Percentiles rank a stretch among this genome's conserved stretches.
phyloP scores from a whole-genome alignment of 2,329 filamentous ascomycete species.

The Mycosphaerella sp. region DNA sequence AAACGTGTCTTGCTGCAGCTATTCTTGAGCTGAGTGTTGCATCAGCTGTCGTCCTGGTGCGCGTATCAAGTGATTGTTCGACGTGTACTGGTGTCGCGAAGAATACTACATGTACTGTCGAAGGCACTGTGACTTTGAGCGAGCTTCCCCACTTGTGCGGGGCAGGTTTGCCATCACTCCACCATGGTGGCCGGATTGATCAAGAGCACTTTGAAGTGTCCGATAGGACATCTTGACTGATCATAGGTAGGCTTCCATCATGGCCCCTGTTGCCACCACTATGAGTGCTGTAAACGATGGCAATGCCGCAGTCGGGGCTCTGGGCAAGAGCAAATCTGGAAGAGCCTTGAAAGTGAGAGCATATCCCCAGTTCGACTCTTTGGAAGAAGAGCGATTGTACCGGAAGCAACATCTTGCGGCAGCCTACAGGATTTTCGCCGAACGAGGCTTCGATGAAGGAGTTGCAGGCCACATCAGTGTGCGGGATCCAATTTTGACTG shows the following conservation, averaged over 20 bases:
- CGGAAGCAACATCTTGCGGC: constrained; percentile 41
- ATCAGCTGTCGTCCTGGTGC: too few relatives aligned
- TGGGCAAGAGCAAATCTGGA: constrained; percentile 44
- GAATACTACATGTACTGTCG: too few relatives aligned
- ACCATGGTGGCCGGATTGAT: not conserved
- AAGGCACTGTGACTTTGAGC: too few relatives aligned
- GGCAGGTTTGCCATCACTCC: too few relatives aligned
- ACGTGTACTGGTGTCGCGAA: too few relatives aligned
- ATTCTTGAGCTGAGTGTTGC: too few relatives aligned
- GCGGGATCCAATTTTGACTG: constrained; percentile 36
- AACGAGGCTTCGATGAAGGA: constrained; percentile 38
- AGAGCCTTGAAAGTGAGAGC: constrained; percentile 43
- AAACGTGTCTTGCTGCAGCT: too few relatives aligned
- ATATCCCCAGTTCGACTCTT: constrained; percentile 39
- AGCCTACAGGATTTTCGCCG: constrained; percentile 41
- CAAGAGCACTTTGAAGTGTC: not conserved
- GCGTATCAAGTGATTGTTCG: too few relatives aligned
- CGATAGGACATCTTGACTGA: not conserved
- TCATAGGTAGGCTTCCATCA: constrained; percentile 13
- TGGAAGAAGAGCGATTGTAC: constrained; percentile 38
- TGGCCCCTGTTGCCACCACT: constrained; percentile 37
- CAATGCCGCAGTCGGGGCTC: constrained; percentile 42
- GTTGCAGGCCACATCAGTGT: constrained; percentile 37
- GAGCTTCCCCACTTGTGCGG: too few relatives aligned
- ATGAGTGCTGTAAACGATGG: constrained; percentile 34